Evolutionary conservation across 2,329 filamentous ascomycete species (phyloP), one percentile per base, ranked within the genome.

Genomic region (Xylaria sp.): DNA sequence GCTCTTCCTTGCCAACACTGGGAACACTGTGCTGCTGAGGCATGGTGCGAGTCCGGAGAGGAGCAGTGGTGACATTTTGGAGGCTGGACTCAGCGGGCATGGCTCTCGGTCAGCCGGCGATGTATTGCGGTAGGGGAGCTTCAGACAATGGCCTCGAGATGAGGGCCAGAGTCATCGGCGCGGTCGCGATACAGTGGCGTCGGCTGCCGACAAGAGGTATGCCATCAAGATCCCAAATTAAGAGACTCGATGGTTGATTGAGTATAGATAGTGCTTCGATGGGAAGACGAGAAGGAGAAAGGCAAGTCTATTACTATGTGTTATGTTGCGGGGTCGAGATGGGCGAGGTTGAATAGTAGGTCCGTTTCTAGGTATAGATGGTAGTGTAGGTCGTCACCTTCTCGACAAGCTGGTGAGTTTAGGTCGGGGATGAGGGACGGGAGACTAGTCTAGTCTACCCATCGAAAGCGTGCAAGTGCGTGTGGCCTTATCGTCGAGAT

Each of bases 111-210:
- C 72, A 75, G 74, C 74, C 72, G 73, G 72, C 73, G 77, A 77
- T 82, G 77, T 83, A 79, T 80, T 80, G 77, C 77, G 77, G 63
- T 13, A 63, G 74, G 78, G 80, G 76, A 79, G 76, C 77, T 80
- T 79, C 80, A 82, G 81, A 84, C 82, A 79, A 78, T 84, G 82
- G 81, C 79, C 82, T 84, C 83, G 81, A 80, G 71, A 72, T 44
- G 73, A 78, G 86, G 84, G 83, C 85, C 81, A 82, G 79, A 81
- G 85, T 87, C 86, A 83, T 87, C 86, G 87, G 86, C 84, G 85
- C 85, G 82, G 83, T 87, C 84, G 86, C 85, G 83, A 85, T 85
- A 83, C 82, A 76, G 71, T 73, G 71, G 74, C 74, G 74, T 77
- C 73, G 81, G 81, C 81, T 81, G 82, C 81, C 79, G 81, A 80